Conservation (phyloP, 371 early-diverging fungal genomes). For the Dinochytrium kinnereticum region DNA sequence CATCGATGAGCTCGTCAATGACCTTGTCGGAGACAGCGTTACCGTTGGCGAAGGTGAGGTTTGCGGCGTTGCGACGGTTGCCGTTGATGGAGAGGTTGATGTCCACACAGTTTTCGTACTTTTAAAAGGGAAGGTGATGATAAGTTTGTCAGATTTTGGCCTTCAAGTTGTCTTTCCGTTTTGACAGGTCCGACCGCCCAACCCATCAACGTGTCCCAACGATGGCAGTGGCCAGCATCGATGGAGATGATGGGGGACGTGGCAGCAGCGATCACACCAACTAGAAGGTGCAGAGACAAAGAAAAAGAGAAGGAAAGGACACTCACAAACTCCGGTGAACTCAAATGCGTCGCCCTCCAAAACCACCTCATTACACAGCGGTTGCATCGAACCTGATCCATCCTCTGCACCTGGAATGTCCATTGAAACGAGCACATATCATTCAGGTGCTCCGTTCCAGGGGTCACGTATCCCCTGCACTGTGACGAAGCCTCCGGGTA, state of each 20-base stretch:
- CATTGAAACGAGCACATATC: conserved; percentile 45
- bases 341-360: conserved; percentile 33
- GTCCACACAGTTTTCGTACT: conserved; percentile 34
- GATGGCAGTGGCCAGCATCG: too few relatives aligned
- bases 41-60: background rate
- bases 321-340: conserved; percentile 33
- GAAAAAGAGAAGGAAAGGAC: background rate
- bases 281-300: too few relatives aligned
- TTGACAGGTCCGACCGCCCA: too few relatives aligned
- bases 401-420: conserved; percentile 38
- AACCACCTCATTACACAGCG: conserved; percentile 41
- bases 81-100: conserved; percentile 20
- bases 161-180: too few relatives aligned
- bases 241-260: too few relatives aligned
- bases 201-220: too few relatives aligned
- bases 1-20: too few relatives aligned
- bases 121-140: background rate
- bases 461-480: conserved; percentile 31
- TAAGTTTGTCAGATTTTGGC: too few relatives aligned
- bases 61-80: background rate
- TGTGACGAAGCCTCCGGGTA: conserved; percentile 18
- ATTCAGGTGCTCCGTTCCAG: conserved; percentile 30
- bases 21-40: background rate
- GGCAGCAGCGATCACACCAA: too few relatives aligned
- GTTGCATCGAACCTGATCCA: conserved; percentile 40